Conservation (phyloP, 2,329 filamentous ascomycete species). For the Chaetothyriales sp. region DNA sequence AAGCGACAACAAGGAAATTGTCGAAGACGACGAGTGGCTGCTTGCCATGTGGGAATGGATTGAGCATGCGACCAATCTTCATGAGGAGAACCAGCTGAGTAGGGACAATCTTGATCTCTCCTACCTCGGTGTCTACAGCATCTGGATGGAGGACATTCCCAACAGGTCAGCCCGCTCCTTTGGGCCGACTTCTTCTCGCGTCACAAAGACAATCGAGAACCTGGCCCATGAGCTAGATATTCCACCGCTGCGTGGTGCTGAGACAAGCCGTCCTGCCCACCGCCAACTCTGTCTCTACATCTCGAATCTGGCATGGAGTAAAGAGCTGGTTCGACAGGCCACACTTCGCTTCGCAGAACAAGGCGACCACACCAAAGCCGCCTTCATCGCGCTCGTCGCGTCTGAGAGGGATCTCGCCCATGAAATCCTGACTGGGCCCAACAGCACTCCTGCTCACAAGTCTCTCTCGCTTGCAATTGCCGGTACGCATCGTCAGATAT, state of each 20-base stretch:
- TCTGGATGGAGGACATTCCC: constrained; percentile 44
- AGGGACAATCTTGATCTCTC: constrained; percentile 42
- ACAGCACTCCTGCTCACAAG: constrained; percentile 39
- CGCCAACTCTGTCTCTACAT: constrained; percentile 45
- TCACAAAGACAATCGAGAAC: constrained; percentile 30
- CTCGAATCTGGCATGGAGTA: constrained; percentile 42
- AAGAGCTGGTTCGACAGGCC: constrained; percentile 33
- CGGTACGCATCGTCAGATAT: constrained; percentile 18
- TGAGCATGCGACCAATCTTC: constrained; percentile 31
- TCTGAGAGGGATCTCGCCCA: constrained; percentile 44
- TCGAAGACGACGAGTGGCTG: constrained; percentile 41
- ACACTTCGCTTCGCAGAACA: constrained; percentile 38
- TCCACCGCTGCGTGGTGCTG: constrained; percentile 35
- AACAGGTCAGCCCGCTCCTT: constrained; percentile 6
- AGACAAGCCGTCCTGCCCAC: constrained; percentile 39
- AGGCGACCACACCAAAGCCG: constrained; percentile 46
- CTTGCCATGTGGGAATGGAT: constrained; percentile 46
- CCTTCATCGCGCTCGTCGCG: constrained; percentile 47
- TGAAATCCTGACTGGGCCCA: constrained; percentile 38
- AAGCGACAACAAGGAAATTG: constrained; percentile 38
- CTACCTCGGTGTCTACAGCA: constrained; percentile 43
- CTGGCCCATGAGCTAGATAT: constrained; percentile 37
- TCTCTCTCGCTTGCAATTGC: constrained; percentile 40
- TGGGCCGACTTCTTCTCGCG: constrained; percentile 7
- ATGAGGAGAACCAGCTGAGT: constrained; percentile 38